phyloP scores from a whole-genome alignment of 1,284 basidiomycete species.

The Phylloboletellus chloephorus region DNA sequence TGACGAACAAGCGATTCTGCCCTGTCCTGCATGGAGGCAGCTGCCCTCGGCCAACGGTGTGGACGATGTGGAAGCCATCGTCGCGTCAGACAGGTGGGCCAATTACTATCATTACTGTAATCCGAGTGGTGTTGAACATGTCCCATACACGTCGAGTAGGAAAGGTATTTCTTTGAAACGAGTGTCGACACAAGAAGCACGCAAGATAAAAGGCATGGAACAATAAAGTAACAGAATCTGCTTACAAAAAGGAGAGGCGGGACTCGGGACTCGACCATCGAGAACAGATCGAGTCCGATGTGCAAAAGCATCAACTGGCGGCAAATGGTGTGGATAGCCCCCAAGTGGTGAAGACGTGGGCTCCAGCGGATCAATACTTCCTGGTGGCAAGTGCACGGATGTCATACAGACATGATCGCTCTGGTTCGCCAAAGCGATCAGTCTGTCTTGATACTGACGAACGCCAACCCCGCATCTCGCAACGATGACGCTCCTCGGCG shows the following conservation, averaged over 20 bases:
- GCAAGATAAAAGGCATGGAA: slow-evolving; percentile 14
- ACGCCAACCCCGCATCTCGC: slow-evolving; percentile 81
- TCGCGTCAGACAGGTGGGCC: not conserved
- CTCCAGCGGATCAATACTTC: slow-evolving; percentile 49
- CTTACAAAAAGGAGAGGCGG: slow-evolving; percentile 30
- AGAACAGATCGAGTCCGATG: slow-evolving; percentile 22
- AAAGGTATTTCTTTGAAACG: slow-evolving; percentile 18
- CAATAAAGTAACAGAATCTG: slow-evolving; percentile 27
- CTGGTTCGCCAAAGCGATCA: slow-evolving; percentile 42
- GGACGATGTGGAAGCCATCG: not conserved
- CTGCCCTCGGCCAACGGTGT: slow-evolving; percentile 18
- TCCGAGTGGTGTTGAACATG: slow-evolving; percentile 29
- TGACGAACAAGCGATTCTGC: slow-evolving; percentile 47
- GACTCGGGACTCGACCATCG: slow-evolving; percentile 17
- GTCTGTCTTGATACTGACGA: slow-evolving; percentile 39
- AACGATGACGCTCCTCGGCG: slow-evolving; percentile 75
- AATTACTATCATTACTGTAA: slow-evolving; percentile 27
- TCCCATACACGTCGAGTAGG: slow-evolving; percentile 31
- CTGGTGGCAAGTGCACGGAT: slow-evolving; percentile 76
- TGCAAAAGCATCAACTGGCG: slow-evolving; percentile 14
- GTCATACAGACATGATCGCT: slow-evolving; percentile 65
- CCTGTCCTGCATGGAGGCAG: slow-evolving; percentile 44
- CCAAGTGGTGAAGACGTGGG: not conserved
- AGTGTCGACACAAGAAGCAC: slow-evolving; percentile 22
- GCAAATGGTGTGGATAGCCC: slow-evolving; percentile 1